Percentiles rank a stretch among this genome's conserved stretches.
Evolutionary conservation across 345 rosid species (phyloP).

Genomic region (Rhodamnia argentea): DNA sequence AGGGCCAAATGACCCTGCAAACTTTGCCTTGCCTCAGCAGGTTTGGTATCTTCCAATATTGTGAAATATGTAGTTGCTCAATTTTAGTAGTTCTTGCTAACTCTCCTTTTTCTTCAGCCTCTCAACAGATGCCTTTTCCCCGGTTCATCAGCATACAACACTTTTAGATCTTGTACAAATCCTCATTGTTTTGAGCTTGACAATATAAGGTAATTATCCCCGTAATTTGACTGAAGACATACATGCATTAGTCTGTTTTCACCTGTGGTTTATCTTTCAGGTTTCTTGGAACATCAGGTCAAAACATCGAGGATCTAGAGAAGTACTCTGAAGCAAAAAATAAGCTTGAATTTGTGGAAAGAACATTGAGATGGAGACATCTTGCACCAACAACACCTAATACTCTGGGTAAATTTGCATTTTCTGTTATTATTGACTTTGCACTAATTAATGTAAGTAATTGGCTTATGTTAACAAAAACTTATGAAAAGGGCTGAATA

Average conservation of each 20-base stretch:
- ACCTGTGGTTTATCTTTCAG: conserved; percentile 18
- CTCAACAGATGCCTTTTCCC: conserved; percentile 89
- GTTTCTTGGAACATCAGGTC: conserved; percentile 99
- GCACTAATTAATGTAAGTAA: neutral
- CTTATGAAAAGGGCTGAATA: neutral
- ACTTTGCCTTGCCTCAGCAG: conserved; percentile 92
- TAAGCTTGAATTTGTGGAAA: conserved; percentile 79
- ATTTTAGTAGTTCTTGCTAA: neutral
- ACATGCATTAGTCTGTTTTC: neutral
- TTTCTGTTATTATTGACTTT: neutral
- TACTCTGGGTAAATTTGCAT: conserved; percentile 56
- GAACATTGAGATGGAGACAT: conserved; percentile 95
- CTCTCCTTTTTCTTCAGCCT: conserved; percentile 44
- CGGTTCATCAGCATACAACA: conserved; percentile 75
- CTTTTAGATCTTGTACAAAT: conserved; percentile 84
- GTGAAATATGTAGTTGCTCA: neutral
- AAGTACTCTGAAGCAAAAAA: conserved; percentile 83
- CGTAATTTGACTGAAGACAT: neutral
- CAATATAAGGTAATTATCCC: conserved; percentile 38
- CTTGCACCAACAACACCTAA: conserved; percentile 96
- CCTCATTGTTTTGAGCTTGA: conserved; percentile 97
- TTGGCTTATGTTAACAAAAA: neutral
- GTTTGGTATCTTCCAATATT: conserved; percentile 18
- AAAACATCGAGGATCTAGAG: conserved; percentile 82
- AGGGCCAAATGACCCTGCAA: conserved; percentile 88